A percentile compares a stretch with the other conserved stretches of the same genome.
Conservation (phyloP, 805 yeast species). For the Barnettozyma vustinii region DNA sequence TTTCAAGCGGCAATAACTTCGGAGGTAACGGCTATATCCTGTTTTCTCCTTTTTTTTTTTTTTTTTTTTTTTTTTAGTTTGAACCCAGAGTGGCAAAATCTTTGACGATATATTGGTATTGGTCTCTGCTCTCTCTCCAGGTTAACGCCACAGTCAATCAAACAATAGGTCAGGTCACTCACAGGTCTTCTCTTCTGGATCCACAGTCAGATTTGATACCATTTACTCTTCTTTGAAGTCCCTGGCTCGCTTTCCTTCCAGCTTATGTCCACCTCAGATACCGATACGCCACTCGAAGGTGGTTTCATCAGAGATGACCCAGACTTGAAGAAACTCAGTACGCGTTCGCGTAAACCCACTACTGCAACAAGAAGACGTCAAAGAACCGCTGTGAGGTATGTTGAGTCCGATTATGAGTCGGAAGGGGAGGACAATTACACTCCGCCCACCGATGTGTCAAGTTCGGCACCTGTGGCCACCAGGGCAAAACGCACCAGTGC, state of each 20-base stretch:
- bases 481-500: conserved; percentile 23
- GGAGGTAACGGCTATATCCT: neutral
- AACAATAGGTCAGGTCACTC: neutral
- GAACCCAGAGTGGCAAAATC: too few species aligned
- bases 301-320: conserved; percentile 26
- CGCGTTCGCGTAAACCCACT: neutral
- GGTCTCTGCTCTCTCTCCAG: too few species aligned
- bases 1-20: neutral
- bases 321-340: conserved; percentile 13
- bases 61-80: too few species aligned
- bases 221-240: neutral
- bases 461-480: neutral
- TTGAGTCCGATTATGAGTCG: conserved; percentile 7
- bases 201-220: neutral
- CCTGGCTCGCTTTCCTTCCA: neutral
- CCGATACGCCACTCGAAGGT: conserved; percentile 21
- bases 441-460: conserved; percentile 7
- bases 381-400: conserved; percentile 1
- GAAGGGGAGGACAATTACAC: conserved; percentile 7
- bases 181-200: neutral
- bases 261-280: conserved; percentile 11
- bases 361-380: neutral
- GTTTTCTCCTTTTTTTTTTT: too few species aligned
- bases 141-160: too few species aligned
- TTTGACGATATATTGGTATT: too few species aligned